These are phyloP conservation scores for Phaeosphaeriaceae sp. DNA, from an alignment of 2,329 filamentous ascomycete species.

Conservation along the genomic window DNA sequence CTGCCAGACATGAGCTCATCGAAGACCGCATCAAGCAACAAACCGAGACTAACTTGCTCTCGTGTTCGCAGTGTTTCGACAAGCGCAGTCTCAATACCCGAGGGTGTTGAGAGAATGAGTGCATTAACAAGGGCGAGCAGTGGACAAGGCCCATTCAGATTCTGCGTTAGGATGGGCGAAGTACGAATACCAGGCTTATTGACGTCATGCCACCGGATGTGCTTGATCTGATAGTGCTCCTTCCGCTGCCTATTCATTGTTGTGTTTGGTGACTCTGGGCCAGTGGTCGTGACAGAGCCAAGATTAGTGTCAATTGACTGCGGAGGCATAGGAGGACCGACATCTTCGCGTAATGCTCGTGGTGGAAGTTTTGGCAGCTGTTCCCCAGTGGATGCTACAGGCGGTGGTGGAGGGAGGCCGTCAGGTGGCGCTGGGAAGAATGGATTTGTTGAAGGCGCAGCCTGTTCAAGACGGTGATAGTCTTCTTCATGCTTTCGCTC, in stretches of 20 bases:
- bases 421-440: conserved; percentile 7
- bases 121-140: conserved; percentile 93
- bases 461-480: conserved; percentile 29
- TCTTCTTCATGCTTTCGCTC: conserved; percentile 36
- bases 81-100: conserved; percentile 70
- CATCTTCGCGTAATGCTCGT: conserved; percentile 42
- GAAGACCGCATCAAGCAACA: conserved; percentile 87
- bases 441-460: conserved; percentile 10
- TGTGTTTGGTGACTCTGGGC: conserved; percentile 50
- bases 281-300: conserved; percentile 20
- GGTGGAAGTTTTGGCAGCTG: conserved; percentile 42
- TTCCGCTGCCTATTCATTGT: conserved; percentile 56
- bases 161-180: conserved; percentile 91
- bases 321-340: conserved; percentile 42
- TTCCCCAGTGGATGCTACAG: conserved; percentile 22
- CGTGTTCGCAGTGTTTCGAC: conserved; percentile 77
- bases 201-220: conserved; percentile 81
- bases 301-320: conserved; percentile 36
- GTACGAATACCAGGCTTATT: conserved; percentile 66
- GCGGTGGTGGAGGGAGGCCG: conserved; percentile 16
- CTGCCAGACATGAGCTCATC: conserved; percentile 87
- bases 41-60: conserved; percentile 85
- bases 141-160: conserved; percentile 92
- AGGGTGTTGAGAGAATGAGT: conserved; percentile 79
- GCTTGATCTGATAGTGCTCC: conserved; percentile 93